phyloP scores from a whole-genome alignment of 78 protist species.

The Dictyostelium brefeldianum region DNA sequence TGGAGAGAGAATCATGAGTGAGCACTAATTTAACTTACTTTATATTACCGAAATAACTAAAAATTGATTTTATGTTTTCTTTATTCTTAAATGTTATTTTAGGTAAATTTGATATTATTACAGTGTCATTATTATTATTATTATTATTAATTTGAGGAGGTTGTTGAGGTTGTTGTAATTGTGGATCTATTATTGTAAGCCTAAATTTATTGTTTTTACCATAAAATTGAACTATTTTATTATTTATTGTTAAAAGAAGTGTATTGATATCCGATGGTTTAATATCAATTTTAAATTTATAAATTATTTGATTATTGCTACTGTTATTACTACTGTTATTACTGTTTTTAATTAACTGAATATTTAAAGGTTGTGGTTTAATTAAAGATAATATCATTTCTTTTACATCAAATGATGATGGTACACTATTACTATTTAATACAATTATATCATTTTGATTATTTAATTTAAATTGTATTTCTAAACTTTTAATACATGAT shows the following conservation, averaged over 20 bases:
- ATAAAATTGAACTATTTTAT: not conserved
- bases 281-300: not conserved
- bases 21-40: no score
- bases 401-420: conserved; percentile 1
- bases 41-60: not conserved
- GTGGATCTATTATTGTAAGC: not conserved
- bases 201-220: not conserved
- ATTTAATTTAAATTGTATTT: not conserved
- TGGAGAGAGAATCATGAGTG: no score
- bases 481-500: not conserved
- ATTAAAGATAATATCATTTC: not conserved
- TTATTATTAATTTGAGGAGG: not conserved
- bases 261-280: not conserved
- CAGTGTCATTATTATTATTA: not conserved
- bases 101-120: conserved; percentile 5
- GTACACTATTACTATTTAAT: not conserved
- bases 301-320: not conserved
- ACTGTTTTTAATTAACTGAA: not conserved
- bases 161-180: no score
- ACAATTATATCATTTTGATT: not conserved
- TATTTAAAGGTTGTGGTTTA: not conserved
- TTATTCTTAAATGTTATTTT: not conserved
- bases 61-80: not conserved
- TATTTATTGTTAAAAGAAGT: not conserved
- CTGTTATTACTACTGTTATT: not conserved